Conservation (phyloP, 495 filamentous ascomycete species). For the Daldinia decipiens region DNA sequence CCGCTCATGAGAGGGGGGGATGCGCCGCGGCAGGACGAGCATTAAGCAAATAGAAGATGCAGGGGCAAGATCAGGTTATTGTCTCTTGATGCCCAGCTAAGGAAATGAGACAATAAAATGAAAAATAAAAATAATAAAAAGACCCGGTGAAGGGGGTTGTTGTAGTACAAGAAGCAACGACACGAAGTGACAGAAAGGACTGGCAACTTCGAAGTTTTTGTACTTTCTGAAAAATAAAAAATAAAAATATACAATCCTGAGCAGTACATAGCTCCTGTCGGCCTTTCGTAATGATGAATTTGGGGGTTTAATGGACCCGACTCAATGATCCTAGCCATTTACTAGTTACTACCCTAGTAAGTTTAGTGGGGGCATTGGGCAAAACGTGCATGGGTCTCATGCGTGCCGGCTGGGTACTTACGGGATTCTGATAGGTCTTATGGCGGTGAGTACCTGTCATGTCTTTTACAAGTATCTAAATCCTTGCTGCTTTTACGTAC, state of each 20-base stretch:
- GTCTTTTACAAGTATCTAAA: conserved; percentile 15
- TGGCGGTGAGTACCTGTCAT: conserved; percentile 24
- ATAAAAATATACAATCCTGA: conserved; percentile 14
- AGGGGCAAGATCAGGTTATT: conserved; percentile 14
- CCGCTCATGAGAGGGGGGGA: conserved; percentile 32
- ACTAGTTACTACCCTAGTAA: conserved; percentile 4
- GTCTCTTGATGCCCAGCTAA: conserved; percentile 39
- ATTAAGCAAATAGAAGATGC: conserved; percentile 36
- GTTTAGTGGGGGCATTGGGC: conserved; percentile 26
- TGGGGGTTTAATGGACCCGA: conserved; percentile 29
- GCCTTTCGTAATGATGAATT: conserved; percentile 36
- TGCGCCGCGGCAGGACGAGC: conserved; percentile 35
- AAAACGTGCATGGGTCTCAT: conserved; percentile 20
- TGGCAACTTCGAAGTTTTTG: conserved; percentile 43
- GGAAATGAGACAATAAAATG: conserved; percentile 8
- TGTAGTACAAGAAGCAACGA: conserved; percentile 31
- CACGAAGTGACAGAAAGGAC: conserved; percentile 13
- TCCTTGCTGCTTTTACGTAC: conserved; percentile 26
- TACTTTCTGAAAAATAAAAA: conserved; percentile 34
- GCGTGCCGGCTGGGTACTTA: conserved; percentile 16
- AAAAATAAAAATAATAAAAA: conserved; percentile 9
- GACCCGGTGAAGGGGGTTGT: conserved; percentile 15
- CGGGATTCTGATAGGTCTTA: conserved; percentile 36
- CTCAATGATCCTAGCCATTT: conserved; percentile 20
- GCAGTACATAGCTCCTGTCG: background rate